Percentiles rank a stretch among this genome's conserved stretches.
phyloP scores from a whole-genome alignment of 106 monocot genomes.

The Dendrobium nobile region DNA sequence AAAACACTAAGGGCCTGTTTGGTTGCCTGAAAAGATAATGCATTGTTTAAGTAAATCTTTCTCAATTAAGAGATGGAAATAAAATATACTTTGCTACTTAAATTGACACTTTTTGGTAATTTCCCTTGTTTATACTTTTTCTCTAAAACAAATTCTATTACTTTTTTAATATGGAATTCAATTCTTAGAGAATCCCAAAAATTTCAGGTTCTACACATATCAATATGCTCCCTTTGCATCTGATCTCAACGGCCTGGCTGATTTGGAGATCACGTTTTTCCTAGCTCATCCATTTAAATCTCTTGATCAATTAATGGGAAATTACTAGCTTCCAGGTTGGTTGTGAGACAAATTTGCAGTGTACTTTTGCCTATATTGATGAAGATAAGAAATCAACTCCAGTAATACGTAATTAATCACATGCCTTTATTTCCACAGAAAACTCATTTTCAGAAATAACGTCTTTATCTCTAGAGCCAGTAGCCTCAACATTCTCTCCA shows the following conservation, averaged over 20 bases:
- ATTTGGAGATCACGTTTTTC: conserved; percentile 86
- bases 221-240: conserved; percentile 99
- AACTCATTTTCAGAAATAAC: too few species aligned
- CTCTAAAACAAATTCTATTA: not conserved
- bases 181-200: not conserved
- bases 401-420: too few species aligned
- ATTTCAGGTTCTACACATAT: conserved; percentile 93
- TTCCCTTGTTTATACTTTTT: not conserved
- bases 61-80: not conserved
- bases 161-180: not conserved
- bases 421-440: too few species aligned
- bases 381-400: not conserved
- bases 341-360: not conserved
- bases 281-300: conserved; percentile 92
- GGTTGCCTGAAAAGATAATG: too few species aligned
- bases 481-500: too few species aligned
- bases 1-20: too few species aligned
- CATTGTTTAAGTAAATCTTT: not conserved
- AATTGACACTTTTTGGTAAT: not conserved
- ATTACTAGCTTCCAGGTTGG: conserved; percentile 83
- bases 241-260: conserved; percentile 78
- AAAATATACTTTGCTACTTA: not conserved
- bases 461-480: too few species aligned
- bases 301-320: conserved; percentile 98
- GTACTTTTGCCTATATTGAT: not conserved